Conservation (phyloP, 2,329 filamentous ascomycete species). For the Claviceps africana region DNA sequence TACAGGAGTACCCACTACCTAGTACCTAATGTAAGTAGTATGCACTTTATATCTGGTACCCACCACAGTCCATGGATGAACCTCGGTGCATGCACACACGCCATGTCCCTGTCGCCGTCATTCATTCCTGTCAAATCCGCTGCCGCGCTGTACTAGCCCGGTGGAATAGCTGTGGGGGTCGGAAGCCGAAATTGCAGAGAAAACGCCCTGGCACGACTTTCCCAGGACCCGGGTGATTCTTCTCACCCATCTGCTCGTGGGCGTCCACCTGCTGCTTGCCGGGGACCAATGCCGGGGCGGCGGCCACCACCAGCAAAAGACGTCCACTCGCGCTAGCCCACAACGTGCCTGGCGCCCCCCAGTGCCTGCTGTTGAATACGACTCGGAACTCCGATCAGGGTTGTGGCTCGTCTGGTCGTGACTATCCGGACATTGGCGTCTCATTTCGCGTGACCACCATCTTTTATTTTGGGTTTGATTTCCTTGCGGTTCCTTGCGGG, state of each 20-base stretch:
- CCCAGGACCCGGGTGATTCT: not conserved
- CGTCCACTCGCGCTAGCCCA: not conserved
- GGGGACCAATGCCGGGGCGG: not conserved
- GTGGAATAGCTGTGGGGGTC: not conserved
- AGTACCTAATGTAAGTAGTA: too few species aligned
- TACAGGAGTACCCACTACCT: too few species aligned
- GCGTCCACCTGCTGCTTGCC: not conserved
- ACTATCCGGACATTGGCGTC: too few species aligned
- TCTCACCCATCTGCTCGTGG: not conserved
- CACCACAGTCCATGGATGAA: too few species aligned
- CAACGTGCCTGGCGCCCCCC: too few species aligned
- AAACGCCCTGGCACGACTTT: not conserved
- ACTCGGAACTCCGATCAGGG: not conserved
- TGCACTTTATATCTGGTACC: too few species aligned
- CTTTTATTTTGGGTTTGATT: too few species aligned
- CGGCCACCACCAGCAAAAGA: not conserved
- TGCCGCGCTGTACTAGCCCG: not conserved
- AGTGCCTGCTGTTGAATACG: too few species aligned
- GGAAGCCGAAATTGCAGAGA: constrained; percentile 3
- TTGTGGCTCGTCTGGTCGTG: not conserved
- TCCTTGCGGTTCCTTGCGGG: too few species aligned
- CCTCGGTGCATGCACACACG: too few species aligned
- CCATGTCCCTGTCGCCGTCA: not conserved
- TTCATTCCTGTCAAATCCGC: not conserved
- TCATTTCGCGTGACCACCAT: too few species aligned